Base-by-base conservation (phyloP, 345 rosid species). In the Eucalyptus marginata region DNA sequence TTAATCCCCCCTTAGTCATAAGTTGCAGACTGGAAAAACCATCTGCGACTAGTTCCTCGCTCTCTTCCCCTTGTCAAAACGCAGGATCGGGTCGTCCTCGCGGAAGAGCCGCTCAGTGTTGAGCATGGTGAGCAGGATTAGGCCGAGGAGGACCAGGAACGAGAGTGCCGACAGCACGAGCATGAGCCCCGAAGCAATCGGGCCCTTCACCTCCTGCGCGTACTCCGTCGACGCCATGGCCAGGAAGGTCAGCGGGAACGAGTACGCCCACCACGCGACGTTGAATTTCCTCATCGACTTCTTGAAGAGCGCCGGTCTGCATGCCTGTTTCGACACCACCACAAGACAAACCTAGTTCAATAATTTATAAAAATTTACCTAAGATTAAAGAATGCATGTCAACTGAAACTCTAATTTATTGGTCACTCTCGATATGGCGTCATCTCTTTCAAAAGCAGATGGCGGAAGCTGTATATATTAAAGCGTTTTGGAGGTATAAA, bases 261-360 rank as follows among this genome's bases (percentile, higher is more conserved):
- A 92, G 49, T 93, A 93, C 1, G 93, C 93, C 94, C 94, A 92
- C 94, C 94, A 93, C 5, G 92, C 91, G 29, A 93, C 59, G 66
- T 71, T 90, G 89, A 91, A 93, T 86, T 89, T 93, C 86, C 86
- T 93, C 93, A 92, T 92, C 4, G 94, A 90, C 86, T 87, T 93
- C 90, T 86, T 90, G 90, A 93, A 93, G 17, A 93, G 79, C 25
- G 40, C 50, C 58, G 94, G 94, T 68, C 94, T 88, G 1, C 86
- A 90, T 15, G 88, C 90, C 94, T 92, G 90, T 43, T 88, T 71
- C 88, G 88, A 66, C 94, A 27, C 14, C 62, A 90, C 87, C 59
- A 88, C 22, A 90, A 89, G 31, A 46, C 46, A 24, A 33, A 36
- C 83, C 7, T 36, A 36, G 27, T 36, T 71, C 6, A 49, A 90